Base-by-base conservation (phyloP, 768 basidiomycete species). In the Fomitopsis pulvina region DNA sequence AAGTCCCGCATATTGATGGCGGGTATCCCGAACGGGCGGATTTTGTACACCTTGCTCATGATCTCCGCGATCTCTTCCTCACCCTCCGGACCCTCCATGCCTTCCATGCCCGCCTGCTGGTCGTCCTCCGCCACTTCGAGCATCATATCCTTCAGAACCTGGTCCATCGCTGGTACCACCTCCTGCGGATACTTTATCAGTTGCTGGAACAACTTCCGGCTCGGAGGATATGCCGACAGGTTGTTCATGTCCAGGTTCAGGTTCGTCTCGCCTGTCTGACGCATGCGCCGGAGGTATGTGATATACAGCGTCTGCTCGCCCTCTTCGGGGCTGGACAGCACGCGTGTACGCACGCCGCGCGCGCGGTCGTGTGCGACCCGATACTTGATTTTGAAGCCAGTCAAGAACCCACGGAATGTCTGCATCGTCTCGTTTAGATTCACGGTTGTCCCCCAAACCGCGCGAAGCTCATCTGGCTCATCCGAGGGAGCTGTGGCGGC, bases 361-460 rank as follows among this genome's bases (percentile, higher is more conserved):
- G 78, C 77, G 34, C 81, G 77, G 63, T 95, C 89, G 52, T 88
- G 74, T 0, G 75, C 72, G 27, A 79, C 70, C 20, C 93, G 82
- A 56, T 95, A 94, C 65, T 94, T 96, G 41, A 81, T 80, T 63
- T 96, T 97, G 78, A 97, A 99, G 0, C 91, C 87, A 42, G 79
- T 82, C 49, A 99, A 69, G 66, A 97, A 97, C 30, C 87, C 83
- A 45, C 83, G 79, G 71, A 97, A 98, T 18, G 85, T 68, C 59
- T 83, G 85, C 89, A 97, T 96, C 11, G 89, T 87, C 64, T 95
- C 88, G 2, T 82, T 77, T 24, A 99, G 76, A 56, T 90, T 88
- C 59, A 99, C 93, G 1, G 91, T 94, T 0, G 96, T 99, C 26
- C 96, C 96, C 95, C 96, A 99, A 53, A 99, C 91, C 21, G 92